A percentile compares a stretch with the other conserved stretches of the same genome.
These are phyloP conservation scores for Ogataea populi-albae DNA, from an alignment of 805 yeast genomes.

Conservation along the genomic window DNA sequence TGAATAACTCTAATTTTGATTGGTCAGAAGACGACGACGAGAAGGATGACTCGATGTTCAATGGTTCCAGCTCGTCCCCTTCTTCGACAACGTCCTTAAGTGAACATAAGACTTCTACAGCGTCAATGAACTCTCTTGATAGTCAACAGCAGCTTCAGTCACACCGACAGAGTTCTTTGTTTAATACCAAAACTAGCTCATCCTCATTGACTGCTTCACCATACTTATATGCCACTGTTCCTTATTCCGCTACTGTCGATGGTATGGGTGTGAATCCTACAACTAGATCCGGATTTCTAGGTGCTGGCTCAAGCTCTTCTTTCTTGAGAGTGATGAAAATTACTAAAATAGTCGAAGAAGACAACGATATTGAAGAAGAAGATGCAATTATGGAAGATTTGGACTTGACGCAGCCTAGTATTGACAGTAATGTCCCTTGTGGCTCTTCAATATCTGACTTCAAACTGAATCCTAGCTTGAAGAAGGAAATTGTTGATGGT, in stretches of 20 bases:
- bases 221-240: constrained; percentile 17
- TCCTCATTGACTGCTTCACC: constrained; percentile 26
- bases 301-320: constrained; percentile 60
- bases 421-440: background rate
- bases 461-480: constrained; percentile 15
- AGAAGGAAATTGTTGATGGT: constrained; percentile 22
- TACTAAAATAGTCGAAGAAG: constrained; percentile 29
- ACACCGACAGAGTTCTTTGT: constrained; percentile 5
- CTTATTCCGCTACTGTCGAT: constrained; percentile 34
- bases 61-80: constrained; percentile 14
- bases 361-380: constrained; percentile 17
- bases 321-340: constrained; percentile 39
- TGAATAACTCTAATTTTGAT: constrained; percentile 48
- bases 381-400: constrained; percentile 14
- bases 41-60: constrained; percentile 10
- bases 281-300: constrained; percentile 55
- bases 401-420: constrained; percentile 7
- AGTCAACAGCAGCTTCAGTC: constrained; percentile 5
- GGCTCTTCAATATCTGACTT: constrained; percentile 2
- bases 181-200: constrained; percentile 17
- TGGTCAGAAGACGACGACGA: constrained; percentile 56
- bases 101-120: constrained; percentile 15
- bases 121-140: constrained; percentile 17
- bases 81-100: constrained; percentile 16
- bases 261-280: constrained; percentile 65